Evolutionary conservation across 768 basidiomycete species (phyloP).

Genomic region (Pleurotus djamor): DNA sequence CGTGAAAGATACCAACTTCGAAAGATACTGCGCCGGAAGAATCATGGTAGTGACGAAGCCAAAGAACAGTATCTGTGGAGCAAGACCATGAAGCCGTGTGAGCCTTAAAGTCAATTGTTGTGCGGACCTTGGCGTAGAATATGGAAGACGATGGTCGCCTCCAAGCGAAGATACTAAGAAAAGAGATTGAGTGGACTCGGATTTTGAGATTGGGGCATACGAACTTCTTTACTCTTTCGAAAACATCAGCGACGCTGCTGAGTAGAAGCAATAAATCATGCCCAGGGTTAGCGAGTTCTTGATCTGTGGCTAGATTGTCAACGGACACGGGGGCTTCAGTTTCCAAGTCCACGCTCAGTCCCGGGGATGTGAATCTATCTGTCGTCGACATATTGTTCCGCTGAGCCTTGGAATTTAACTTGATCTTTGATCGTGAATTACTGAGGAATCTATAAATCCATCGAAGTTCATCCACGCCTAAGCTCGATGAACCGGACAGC

Average conservation of each 20-base stretch:
- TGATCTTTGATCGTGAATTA: slow-evolving; percentile 24
- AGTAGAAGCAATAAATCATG: slow-evolving; percentile 35
- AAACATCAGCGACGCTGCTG: slow-evolving; percentile 53
- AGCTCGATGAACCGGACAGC: slow-evolving; percentile 40
- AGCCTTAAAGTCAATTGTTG: slow-evolving; percentile 4
- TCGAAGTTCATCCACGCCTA: slow-evolving; percentile 55
- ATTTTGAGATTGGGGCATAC: slow-evolving; percentile 10
- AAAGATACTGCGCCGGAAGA: slow-evolving; percentile 47
- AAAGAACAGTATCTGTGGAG: slow-evolving; percentile 32
- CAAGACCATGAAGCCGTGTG: not conserved
- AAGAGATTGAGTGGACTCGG: not conserved
- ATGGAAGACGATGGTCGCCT: slow-evolving; percentile 48
- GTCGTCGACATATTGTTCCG: too few species aligned
- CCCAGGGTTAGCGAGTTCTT: slow-evolving; percentile 40
- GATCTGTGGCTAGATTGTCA: slow-evolving; percentile 28
- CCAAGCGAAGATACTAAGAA: slow-evolving; percentile 64
- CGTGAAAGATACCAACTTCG: slow-evolving; percentile 43
- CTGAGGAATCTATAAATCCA: slow-evolving; percentile 43
- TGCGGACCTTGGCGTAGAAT: slow-evolving; percentile 41
- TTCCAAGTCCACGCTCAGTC: too few species aligned
- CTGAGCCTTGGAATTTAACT: not conserved
- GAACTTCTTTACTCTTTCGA: slow-evolving; percentile 66
- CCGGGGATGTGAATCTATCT: too few species aligned
- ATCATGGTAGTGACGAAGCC: slow-evolving; percentile 37
- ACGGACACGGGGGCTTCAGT: slow-evolving; percentile 6